phyloP scores from a whole-genome alignment of 306 rosid species.

The Cicer bijugum region DNA sequence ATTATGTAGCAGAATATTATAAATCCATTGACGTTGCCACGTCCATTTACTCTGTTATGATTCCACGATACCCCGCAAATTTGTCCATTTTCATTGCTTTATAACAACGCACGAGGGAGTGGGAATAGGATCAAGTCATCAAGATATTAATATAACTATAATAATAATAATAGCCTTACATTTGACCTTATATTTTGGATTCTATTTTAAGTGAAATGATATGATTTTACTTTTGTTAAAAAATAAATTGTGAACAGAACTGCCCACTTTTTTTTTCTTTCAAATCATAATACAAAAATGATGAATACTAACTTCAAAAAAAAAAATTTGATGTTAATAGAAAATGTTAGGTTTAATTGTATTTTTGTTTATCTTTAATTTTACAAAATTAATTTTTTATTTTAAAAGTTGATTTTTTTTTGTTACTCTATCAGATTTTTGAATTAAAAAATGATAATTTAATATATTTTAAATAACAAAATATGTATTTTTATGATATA shows the following conservation, averaged over 20 bases:
- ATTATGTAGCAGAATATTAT: slow-evolving; percentile 23
- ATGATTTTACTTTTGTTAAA: too few relatives aligned
- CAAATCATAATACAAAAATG: not conserved
- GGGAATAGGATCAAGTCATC: slow-evolving; percentile 4
- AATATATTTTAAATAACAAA: too few relatives aligned
- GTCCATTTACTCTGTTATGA: slow-evolving; percentile 7
- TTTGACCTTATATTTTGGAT: not conserved
- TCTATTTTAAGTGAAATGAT: too few relatives aligned
- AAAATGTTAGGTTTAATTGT: too few relatives aligned
- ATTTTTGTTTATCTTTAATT: too few relatives aligned
- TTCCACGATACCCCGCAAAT: slow-evolving; percentile 1
- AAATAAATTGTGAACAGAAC: not conserved
- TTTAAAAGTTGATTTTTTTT: too few relatives aligned
- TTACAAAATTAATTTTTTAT: too few relatives aligned
- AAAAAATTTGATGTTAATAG: too few relatives aligned
- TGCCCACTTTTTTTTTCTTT: not conserved
- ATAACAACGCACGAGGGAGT: slow-evolving; percentile 23
- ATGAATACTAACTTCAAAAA: not conserved
- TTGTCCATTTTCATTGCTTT: slow-evolving; percentile 27
- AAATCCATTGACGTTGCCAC: slow-evolving; percentile 18
- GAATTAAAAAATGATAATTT: too few relatives aligned
- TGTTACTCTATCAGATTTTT: too few relatives aligned
- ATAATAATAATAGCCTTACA: not conserved
- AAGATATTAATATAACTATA: not conserved
- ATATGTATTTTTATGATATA: too few relatives aligned